These are phyloP conservation scores for Populus simonii DNA, from an alignment of 345 rosid genomes.

Conservation along the genomic window DNA sequence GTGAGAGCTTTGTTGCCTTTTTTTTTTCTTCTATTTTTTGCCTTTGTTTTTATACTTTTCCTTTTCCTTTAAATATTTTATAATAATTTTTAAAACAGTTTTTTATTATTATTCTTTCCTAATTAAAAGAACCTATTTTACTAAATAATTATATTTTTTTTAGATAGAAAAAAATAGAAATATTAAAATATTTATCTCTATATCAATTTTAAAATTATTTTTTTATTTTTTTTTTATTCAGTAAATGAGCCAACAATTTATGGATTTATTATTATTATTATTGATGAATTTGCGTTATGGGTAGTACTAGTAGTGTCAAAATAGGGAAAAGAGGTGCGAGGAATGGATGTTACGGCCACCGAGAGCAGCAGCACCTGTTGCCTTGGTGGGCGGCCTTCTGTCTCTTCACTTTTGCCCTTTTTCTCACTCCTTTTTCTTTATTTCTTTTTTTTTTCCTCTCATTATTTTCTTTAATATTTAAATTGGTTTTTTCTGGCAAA, in stretches of 20 bases:
- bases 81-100: no score
- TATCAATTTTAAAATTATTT: no score
- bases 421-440: neutral
- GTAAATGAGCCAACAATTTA: neutral
- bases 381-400: conserved; percentile 22
- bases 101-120: no score
- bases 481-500: neutral
- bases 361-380: conserved; percentile 12
- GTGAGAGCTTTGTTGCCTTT: conserved; percentile 17
- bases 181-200: no score
- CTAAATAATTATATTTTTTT: no score
- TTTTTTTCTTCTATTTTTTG: neutral
- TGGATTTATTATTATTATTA: no score
- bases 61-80: neutral
- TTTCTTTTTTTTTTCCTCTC: no score
- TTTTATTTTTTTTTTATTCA: no score
- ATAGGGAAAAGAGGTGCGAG: conserved; percentile 1
- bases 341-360: conserved; percentile 19
- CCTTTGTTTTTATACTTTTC: neutral
- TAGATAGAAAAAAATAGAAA: no score
- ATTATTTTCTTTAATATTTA: no score
- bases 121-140: no score
- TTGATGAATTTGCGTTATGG: neutral
- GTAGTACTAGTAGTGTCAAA: neutral
- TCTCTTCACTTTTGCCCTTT: neutral